phyloP scores from a whole-genome alignment of 2,329 filamentous ascomycete genomes.

The Ilyonectria mors-panacis region DNA sequence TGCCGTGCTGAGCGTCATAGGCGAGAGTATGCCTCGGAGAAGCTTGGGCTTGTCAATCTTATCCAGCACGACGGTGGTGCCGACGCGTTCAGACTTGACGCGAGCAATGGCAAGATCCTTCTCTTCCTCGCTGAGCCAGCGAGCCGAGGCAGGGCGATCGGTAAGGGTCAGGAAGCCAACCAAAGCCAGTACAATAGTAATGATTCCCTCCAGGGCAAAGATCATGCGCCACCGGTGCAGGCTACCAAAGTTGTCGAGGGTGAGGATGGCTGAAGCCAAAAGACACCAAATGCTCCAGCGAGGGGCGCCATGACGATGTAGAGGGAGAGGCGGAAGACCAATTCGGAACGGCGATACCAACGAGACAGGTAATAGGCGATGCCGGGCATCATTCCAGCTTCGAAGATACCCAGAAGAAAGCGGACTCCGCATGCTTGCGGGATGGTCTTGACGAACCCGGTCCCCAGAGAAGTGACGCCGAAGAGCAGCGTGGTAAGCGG shows the following conservation, averaged over 20 bases:
- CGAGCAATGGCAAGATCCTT: slow-evolving; percentile 69
- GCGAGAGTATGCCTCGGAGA: slow-evolving; percentile 73
- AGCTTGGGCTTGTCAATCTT: slow-evolving; percentile 72
- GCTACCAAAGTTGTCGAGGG: slow-evolving; percentile 67
- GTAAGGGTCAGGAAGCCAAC: slow-evolving; percentile 74
- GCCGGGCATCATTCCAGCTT: slow-evolving; percentile 75
- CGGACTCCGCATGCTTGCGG: slow-evolving; percentile 65
- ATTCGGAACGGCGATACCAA: slow-evolving; percentile 74
- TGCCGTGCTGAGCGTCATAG: slow-evolving; percentile 64
- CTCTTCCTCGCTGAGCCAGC: slow-evolving; percentile 74
- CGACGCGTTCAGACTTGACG: slow-evolving; percentile 64
- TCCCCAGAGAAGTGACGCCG: slow-evolving; percentile 70
- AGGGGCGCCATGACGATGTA: slow-evolving; percentile 77
- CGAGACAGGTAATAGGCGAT: slow-evolving; percentile 75
- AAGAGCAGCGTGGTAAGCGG: slow-evolving; percentile 70
- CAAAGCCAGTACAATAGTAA: slow-evolving; percentile 65
- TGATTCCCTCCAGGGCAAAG: slow-evolving; percentile 77
- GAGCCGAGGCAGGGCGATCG: slow-evolving; percentile 74
- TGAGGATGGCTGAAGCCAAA: slow-evolving; percentile 73
- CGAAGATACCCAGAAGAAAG: slow-evolving; percentile 72
- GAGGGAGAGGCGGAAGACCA: slow-evolving; percentile 73
- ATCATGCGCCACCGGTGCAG: slow-evolving; percentile 77
- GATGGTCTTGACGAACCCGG: slow-evolving; percentile 70
- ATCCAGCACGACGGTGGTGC: slow-evolving; percentile 68
- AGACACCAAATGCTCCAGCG: slow-evolving; percentile 77